Conservation (phyloP, 2,329 filamentous ascomycete genomes). For the Stemphylium vesicarium region DNA sequence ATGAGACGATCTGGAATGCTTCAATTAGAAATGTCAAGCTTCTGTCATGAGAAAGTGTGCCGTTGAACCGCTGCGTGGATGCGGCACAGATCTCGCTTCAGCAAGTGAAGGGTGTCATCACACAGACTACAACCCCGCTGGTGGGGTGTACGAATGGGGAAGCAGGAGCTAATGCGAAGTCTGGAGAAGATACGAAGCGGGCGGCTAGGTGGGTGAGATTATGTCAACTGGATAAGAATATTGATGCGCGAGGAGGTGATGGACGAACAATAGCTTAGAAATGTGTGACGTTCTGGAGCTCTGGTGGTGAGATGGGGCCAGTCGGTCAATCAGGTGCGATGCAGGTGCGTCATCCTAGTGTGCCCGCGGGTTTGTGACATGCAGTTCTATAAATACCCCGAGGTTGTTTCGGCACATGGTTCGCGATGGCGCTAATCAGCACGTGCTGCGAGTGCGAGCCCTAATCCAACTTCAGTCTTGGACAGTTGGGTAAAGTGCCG, state of each 20-base stretch:
- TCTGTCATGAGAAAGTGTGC: slow-evolving; percentile 11
- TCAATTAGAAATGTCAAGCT: slow-evolving; percentile 34
- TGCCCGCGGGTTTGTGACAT: slow-evolving; percentile 13
- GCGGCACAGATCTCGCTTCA: slow-evolving; percentile 15
- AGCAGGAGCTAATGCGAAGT: slow-evolving; percentile 10
- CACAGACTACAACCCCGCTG: slow-evolving; percentile 14
- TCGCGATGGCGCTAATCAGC: slow-evolving; percentile 18
- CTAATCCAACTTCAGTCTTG: slow-evolving; percentile 27
- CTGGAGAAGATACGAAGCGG: slow-evolving; percentile 21
- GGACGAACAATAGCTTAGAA: slow-evolving; percentile 23
- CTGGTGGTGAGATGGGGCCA: slow-evolving; percentile 9
- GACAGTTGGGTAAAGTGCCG: neutral
- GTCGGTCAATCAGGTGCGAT: slow-evolving; percentile 16
- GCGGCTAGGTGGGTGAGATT: slow-evolving; percentile 44
- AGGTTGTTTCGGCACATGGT: slow-evolving; percentile 17
- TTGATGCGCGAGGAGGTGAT: neutral
- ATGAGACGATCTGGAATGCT: slow-evolving; percentile 10
- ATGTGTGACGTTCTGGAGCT: slow-evolving; percentile 20
- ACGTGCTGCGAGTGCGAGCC: slow-evolving; percentile 14
- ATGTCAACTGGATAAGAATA: slow-evolving; percentile 14
- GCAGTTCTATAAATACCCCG: slow-evolving; percentile 26
- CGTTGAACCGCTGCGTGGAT: slow-evolving; percentile 13
- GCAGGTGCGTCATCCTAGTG: slow-evolving; percentile 22
- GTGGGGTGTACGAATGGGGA: slow-evolving; percentile 20
- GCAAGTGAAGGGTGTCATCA: slow-evolving; percentile 9